Percentiles rank a stretch among this genome's conserved stretches.
Conservation (phyloP, 2,329 filamentous ascomycete species). For the Aspergillus neotritici region DNA sequence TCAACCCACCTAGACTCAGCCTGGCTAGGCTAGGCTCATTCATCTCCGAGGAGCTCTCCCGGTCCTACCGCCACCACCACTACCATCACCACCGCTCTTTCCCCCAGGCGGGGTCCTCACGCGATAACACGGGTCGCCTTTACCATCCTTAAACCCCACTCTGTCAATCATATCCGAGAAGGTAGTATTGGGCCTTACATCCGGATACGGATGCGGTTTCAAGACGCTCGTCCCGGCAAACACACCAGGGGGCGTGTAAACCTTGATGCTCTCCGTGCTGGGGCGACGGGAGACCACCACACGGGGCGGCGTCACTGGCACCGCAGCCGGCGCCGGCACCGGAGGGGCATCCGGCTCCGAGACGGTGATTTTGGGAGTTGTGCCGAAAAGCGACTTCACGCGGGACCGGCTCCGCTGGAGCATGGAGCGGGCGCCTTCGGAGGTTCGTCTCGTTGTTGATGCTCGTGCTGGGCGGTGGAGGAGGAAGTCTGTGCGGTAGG, state of each 20-base stretch:
- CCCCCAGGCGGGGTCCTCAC: constrained; percentile 18
- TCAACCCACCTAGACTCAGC: neutral
- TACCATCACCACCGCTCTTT: neutral
- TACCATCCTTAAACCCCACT: constrained; percentile 29
- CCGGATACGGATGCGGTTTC: constrained; percentile 24
- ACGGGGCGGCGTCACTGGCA: constrained; percentile 21
- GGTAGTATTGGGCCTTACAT: constrained; percentile 28
- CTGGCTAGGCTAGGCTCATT: too few species aligned
- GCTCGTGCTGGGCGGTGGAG: constrained; percentile 23
- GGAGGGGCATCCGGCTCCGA: constrained; percentile 17
- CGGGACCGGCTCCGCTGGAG: constrained; percentile 32
- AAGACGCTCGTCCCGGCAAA: constrained; percentile 23
- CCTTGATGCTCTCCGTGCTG: constrained; percentile 43
- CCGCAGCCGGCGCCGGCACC: constrained; percentile 16
- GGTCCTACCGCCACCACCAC: too few species aligned
- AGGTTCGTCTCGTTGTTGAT: constrained; percentile 15
- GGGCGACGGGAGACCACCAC: constrained; percentile 23
- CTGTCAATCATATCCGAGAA: constrained; percentile 36
- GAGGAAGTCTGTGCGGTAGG: constrained; percentile 42
- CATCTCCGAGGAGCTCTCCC: too few species aligned
- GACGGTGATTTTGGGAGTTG: constrained; percentile 12
- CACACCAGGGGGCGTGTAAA: constrained; percentile 40
- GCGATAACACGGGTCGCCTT: constrained; percentile 26
- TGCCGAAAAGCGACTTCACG: constrained; percentile 34
- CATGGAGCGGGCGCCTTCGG: constrained; percentile 25